These are phyloP conservation scores for Lachnellula hyalina DNA, from an alignment of 2,329 filamentous ascomycete genomes.

Conservation along the genomic window DNA sequence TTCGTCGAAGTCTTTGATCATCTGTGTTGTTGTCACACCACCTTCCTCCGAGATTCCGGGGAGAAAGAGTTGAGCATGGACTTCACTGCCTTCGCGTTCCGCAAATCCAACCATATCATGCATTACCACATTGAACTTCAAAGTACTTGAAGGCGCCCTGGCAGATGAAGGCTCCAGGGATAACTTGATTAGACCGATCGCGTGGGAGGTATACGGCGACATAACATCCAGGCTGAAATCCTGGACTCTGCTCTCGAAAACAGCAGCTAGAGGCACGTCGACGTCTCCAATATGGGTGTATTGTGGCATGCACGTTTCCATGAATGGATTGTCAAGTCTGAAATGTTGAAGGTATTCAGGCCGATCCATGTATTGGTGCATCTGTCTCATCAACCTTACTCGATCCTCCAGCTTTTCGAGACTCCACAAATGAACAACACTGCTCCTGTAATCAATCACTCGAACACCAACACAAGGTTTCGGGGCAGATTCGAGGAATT, in stretches of 20 bases:
- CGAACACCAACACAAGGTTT: slow-evolving; percentile 91
- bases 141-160: slow-evolving; percentile 80
- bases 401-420: slow-evolving; percentile 85
- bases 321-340: slow-evolving; percentile 86
- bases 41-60: slow-evolving; percentile 85
- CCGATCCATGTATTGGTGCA: slow-evolving; percentile 93
- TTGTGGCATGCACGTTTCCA: slow-evolving; percentile 83
- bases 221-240: slow-evolving; percentile 88
- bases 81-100: slow-evolving; percentile 89
- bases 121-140: slow-evolving; percentile 99
- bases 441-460: slow-evolving; percentile 84
- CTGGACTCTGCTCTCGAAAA: slow-evolving; percentile 91
- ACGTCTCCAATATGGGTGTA: slow-evolving; percentile 91
- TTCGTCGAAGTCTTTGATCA: slow-evolving; percentile 92
- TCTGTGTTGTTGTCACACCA: slow-evolving; percentile 89
- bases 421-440: slow-evolving; percentile 88
- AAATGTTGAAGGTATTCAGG: slow-evolving; percentile 94
- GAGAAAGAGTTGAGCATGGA: slow-evolving; percentile 95
- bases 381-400: slow-evolving; percentile 87
- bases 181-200: slow-evolving; percentile 83
- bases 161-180: slow-evolving; percentile 91
- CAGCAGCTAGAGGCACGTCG: slow-evolving; percentile 84
- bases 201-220: slow-evolving; percentile 86
- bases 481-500: slow-evolving; percentile 69
- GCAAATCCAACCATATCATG: slow-evolving; percentile 92